Evolutionary conservation across 345 rosid genomes (phyloP), one percentile per base, ranked within the genome.

Genomic region (Kernera saxatilis): DNA sequence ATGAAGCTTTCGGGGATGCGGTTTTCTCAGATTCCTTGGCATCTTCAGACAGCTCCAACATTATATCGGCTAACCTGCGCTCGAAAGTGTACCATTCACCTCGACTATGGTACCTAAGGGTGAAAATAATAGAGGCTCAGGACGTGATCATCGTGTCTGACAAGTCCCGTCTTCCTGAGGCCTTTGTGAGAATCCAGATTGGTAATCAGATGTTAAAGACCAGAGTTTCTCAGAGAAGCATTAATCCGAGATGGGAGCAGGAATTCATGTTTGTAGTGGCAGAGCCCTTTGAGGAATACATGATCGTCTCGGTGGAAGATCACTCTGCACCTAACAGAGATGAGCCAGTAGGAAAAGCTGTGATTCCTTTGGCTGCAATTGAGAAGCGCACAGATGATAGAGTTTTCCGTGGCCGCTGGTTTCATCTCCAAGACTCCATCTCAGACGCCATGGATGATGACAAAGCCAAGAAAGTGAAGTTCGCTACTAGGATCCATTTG

Each of bases 31-130:
- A 92, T 77, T 84, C 97, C 3, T 62, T 81, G 30, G 2, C 69
- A 26, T 82, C 86, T 19, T 50, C 84, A 33, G 86, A 88, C 43
- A 70, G 86, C 65, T 73, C 86, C 8, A 56, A 83, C 14, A 77
- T 76, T 53, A 56, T 70, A 43, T 78, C 84, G 7, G 54, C 85
- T 8, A 84, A 84, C 67, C 81, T 88, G 19, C 90, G 94, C 18
- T 88, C 98, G 0, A 95, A 95, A 76, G 98, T 95, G 13, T 95
- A 95, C 69, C 88, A 87, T 61, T 88, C 99, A 14, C 99, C 99
- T 5, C 83, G 90, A 60, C 74, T 95, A 26, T 95, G 98, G 99
- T 95, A 92, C 66, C 74, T 92, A 49, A 92, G 92, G 49, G 94
- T 95, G 17, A 44, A 48, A 27, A 87, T 95, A 64, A 64, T 92